Conservation (phyloP, 2,329 filamentous ascomycete species). For the Arthrinium phaeospermum region DNA sequence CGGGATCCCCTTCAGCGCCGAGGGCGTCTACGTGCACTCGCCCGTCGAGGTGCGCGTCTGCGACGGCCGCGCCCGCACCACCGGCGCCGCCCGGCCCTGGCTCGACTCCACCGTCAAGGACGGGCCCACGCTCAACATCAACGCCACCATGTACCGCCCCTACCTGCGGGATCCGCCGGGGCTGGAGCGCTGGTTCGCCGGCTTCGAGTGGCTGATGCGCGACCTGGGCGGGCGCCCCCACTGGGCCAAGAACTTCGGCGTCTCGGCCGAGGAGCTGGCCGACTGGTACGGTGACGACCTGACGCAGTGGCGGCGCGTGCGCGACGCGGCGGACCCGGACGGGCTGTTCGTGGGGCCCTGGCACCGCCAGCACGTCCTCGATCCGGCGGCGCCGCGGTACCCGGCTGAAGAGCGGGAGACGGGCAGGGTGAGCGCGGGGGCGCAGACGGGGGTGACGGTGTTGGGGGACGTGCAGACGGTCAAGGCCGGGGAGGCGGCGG, state of each 20-base stretch:
- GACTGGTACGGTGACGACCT: conserved; percentile 72
- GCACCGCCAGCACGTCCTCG: conserved; percentile 75
- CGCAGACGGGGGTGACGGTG: neutral
- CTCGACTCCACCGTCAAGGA: conserved; percentile 74
- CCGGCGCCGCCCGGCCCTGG: conserved; percentile 43
- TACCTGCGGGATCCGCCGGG: conserved; percentile 81
- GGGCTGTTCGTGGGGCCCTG: conserved; percentile 91
- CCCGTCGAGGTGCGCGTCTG: conserved; percentile 89
- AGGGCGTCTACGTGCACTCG: conserved; percentile 83
- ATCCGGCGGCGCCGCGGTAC: conserved; percentile 33
- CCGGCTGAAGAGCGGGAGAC: conserved; percentile 39
- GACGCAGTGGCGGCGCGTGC: conserved; percentile 68
- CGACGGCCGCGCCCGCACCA: conserved; percentile 57
- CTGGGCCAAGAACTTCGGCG: conserved; percentile 90
- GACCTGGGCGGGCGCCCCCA: conserved; percentile 83
- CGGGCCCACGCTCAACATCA: conserved; percentile 83
- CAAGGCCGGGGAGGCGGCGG: too few relatives aligned
- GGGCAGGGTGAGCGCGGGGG: conserved; percentile 15
- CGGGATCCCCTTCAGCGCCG: conserved; percentile 79
- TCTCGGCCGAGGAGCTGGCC: conserved; percentile 65
- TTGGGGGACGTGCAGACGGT: neutral
- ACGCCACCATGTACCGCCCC: conserved; percentile 89
- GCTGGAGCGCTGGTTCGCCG: conserved; percentile 79
- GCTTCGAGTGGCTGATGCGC: conserved; percentile 89
- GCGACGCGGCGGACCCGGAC: conserved; percentile 75